Evolutionary conservation across 331 rosid genomes (phyloP).

Genomic region (Phaseolus coccineus): DNA sequence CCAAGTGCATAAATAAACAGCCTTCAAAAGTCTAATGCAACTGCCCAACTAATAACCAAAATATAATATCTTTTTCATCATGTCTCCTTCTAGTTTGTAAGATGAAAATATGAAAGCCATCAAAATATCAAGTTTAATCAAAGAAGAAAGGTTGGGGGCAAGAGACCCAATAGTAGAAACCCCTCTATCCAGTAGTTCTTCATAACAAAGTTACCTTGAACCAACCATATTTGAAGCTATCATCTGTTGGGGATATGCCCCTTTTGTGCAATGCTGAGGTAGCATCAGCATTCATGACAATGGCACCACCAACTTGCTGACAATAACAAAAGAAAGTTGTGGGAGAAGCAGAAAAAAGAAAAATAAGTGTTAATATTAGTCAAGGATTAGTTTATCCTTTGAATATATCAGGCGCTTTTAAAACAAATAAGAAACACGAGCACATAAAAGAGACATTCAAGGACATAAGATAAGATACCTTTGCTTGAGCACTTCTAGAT

Average conservation of each 20-base stretch:
- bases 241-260: constrained; percentile 79
- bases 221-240: constrained; percentile 84
- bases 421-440: constrained; percentile 21
- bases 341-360: constrained; percentile 25
- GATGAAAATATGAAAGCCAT: not conserved
- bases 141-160: not conserved
- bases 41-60: constrained; percentile 1
- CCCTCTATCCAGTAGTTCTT: not conserved
- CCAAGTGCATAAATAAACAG: constrained; percentile 19
- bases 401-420: not conserved
- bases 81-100: not conserved
- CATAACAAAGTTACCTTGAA: constrained; percentile 57
- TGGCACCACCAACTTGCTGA: constrained; percentile 95
- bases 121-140: constrained; percentile 15
- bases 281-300: constrained; percentile 92
- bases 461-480: constrained; percentile 58
- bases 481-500: constrained; percentile 90
- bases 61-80: not conserved
- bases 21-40: constrained; percentile 3
- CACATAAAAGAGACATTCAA: constrained; percentile 36
- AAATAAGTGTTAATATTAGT: not conserved
- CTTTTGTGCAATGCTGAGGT: constrained; percentile 78
- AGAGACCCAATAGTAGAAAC: not conserved
- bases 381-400: not conserved
- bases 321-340: constrained; percentile 41